A percentile compares a stretch with the other conserved stretches of the same genome.
phyloP scores from a whole-genome alignment of 2,329 filamentous ascomycete species.

The Claviceps digitariae region DNA sequence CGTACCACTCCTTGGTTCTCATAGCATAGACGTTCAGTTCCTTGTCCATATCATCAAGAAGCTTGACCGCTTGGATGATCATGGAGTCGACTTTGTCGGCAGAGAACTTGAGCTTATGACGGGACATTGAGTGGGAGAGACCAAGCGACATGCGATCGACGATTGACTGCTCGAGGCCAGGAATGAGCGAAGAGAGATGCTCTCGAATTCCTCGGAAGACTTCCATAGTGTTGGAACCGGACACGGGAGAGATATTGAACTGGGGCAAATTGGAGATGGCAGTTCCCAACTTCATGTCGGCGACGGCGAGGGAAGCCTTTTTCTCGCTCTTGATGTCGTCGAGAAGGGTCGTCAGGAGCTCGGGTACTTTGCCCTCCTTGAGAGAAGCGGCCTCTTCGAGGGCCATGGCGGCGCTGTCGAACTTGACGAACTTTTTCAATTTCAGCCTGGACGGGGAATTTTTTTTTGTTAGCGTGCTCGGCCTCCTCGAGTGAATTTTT shows the following conservation, averaged over 20 bases:
- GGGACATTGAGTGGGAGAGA: slow-evolving; percentile 90
- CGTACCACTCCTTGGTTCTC: slow-evolving; percentile 99
- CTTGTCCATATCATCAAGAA: slow-evolving; percentile 95
- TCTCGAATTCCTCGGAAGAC: slow-evolving; percentile 90
- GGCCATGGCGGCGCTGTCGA: slow-evolving; percentile 81
- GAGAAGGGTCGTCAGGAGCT: slow-evolving; percentile 69
- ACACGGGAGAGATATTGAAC: slow-evolving; percentile 73
- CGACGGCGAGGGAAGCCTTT: slow-evolving; percentile 87
- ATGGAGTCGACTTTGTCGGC: slow-evolving; percentile 98
- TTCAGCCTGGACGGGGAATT: slow-evolving; percentile 51
- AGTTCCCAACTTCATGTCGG: slow-evolving; percentile 81
- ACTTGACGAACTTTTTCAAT: slow-evolving; percentile 95
- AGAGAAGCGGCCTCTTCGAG: slow-evolving; percentile 81
- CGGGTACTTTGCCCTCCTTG: slow-evolving; percentile 88
- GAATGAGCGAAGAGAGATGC: slow-evolving; percentile 79
- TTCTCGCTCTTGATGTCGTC: slow-evolving; percentile 93
- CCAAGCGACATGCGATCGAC: slow-evolving; percentile 91
- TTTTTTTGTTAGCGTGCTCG: neutral
- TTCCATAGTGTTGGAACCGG: slow-evolving; percentile 48
- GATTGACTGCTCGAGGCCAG: slow-evolving; percentile 71
- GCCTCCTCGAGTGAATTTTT: neutral
- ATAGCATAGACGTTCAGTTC: slow-evolving; percentile 98
- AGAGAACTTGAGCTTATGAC: slow-evolving; percentile 97
- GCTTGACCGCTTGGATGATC: slow-evolving; percentile 93
- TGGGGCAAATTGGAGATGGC: slow-evolving; percentile 86